Percentiles rank a stretch among this genome's conserved stretches.
phyloP scores from a whole-genome alignment of 768 basidiomycete species.

The Fomitopsis pulvina region DNA sequence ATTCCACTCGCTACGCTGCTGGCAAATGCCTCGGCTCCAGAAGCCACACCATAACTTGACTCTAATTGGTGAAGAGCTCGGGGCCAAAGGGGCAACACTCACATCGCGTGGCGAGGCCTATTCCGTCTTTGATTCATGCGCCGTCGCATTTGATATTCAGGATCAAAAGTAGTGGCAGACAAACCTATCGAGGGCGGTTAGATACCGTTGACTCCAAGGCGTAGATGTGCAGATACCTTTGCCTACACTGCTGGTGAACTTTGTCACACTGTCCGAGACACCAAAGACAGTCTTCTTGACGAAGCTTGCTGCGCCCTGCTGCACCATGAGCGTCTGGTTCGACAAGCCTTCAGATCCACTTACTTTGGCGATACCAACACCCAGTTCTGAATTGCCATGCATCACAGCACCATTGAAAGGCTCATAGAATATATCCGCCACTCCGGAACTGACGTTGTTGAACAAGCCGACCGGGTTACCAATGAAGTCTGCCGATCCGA shows the following conservation, averaged over 20 bases:
- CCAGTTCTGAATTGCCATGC: conserved; percentile 92
- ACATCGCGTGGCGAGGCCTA: conserved; percentile 94
- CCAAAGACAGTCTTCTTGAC: conserved; percentile 99
- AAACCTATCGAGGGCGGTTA: conserved; percentile 46
- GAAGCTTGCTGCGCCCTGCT: conserved; percentile 91
- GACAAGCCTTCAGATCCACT: conserved; percentile 3
- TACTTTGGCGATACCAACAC: conserved; percentile 92
- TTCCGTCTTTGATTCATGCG: conserved; percentile 88
- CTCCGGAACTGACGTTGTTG: conserved; percentile 96
- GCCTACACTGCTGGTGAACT: conserved; percentile 94
- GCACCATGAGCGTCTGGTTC: background rate
- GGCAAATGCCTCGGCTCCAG: conserved; percentile 91
- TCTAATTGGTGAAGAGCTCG: background rate
- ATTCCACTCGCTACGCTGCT: conserved; percentile 93
- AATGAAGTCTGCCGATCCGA: conserved; percentile 97
- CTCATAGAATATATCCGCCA: conserved; percentile 98
- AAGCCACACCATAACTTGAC: conserved; percentile 85
- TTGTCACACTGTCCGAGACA: conserved; percentile 92
- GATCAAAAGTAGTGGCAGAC: conserved; percentile 94
- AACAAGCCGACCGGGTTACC: conserved; percentile 96
- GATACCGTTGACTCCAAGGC: background rate
- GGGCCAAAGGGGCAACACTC: conserved; percentile 18
- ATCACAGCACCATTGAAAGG: conserved; percentile 95
- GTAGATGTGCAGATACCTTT: conserved; percentile 76
- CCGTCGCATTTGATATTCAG: conserved; percentile 88